phyloP scores from a whole-genome alignment of 768 basidiomycete genomes.

The Rhodotorula kratochvilovae region DNA sequence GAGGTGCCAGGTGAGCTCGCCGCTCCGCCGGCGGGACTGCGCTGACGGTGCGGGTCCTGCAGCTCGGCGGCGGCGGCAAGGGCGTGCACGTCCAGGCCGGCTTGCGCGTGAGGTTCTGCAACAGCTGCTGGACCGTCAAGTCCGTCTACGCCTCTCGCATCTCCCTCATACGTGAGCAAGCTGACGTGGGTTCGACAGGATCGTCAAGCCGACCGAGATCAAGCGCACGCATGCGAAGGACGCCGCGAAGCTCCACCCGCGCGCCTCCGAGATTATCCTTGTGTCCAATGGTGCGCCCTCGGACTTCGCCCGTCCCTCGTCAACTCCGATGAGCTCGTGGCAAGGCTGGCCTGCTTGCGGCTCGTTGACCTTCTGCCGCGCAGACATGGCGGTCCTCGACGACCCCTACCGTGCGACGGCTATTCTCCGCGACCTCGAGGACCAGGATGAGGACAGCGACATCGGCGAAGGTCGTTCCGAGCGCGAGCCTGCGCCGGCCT shows the following conservation, averaged over 20 bases:
- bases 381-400: neutral
- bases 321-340: no score
- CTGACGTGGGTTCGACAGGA: neutral
- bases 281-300: neutral
- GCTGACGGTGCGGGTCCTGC: no score
- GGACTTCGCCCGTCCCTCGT: neutral
- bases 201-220: neutral
- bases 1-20: neutral
- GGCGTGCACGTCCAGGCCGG: neutral
- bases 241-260: neutral
- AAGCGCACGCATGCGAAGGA: neutral
- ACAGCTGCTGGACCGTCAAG: neutral
- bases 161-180: neutral
- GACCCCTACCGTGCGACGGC: neutral
- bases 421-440: neutral
- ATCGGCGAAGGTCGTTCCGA: neutral
- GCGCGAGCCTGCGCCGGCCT: neutral
- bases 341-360: no score
- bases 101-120: neutral
- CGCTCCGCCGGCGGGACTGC: accelerated
- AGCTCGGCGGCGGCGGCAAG: neutral
- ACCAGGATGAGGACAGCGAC: neutral
- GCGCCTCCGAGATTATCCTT: neutral
- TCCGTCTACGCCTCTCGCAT: neutral
- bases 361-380: no score